These are phyloP conservation scores for Agrocybe praecox DNA, from an alignment of 768 basidiomycete genomes.

Conservation along the genomic window DNA sequence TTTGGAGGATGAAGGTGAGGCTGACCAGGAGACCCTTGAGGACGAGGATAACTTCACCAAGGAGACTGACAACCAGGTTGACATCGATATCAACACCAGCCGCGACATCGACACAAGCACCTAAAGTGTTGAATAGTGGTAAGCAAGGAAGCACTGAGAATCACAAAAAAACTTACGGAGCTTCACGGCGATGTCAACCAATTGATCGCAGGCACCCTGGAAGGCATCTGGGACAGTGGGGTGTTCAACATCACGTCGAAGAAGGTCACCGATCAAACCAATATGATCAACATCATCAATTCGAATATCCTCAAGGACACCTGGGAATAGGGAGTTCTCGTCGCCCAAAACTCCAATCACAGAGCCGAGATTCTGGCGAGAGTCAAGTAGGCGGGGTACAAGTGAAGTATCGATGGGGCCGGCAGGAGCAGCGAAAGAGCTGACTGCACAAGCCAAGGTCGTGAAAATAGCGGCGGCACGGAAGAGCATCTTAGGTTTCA, in stretches of 20 bases:
- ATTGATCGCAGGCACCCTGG: constrained; percentile 1
- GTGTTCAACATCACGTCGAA: neutral
- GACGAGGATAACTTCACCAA: neutral
- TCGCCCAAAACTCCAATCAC: too few relatives aligned
- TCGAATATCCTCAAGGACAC: too few relatives aligned
- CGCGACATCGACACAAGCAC: neutral
- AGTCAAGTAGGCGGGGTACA: too few relatives aligned
- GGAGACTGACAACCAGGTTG: neutral
- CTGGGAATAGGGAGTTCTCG: too few relatives aligned
- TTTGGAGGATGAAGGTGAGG: neutral
- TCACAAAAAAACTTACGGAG: constrained; percentile 13
- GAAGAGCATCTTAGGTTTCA: constrained; percentile 27
- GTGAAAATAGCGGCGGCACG: constrained; percentile 21
- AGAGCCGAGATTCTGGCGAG: too few relatives aligned
- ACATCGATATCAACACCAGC: neutral
- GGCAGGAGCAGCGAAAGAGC: constrained; percentile 14
- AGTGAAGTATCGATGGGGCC: constrained; percentile 18
- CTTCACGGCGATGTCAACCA: constrained; percentile 13
- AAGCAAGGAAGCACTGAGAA: too few relatives aligned
- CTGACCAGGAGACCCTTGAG: neutral
- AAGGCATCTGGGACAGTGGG: constrained; percentile 15
- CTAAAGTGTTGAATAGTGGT: too few relatives aligned
- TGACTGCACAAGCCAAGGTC: constrained; percentile 20
- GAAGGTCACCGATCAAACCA: neutral
- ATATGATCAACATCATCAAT: too few relatives aligned